Base-by-base conservation (phyloP, 176 grass and related monocot genomes). In the Triticum aestivum region DNA sequence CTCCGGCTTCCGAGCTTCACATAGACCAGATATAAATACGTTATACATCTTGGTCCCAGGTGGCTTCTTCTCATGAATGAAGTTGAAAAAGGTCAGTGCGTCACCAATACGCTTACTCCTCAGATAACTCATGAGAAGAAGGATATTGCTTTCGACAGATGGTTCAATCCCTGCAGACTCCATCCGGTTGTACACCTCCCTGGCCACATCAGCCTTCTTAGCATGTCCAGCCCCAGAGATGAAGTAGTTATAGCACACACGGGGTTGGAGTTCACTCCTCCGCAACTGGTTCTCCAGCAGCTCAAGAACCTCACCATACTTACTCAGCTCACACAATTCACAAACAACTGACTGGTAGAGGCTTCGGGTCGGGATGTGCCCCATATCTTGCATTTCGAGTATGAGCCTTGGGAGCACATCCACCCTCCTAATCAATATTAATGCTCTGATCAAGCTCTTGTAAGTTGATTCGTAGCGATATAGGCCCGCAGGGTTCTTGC, bases 361-460 rank as follows among this genome's bases (percentile, higher is more conserved):
- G 58, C 23, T 88, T 47, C 85, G 78, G 85, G 82, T 92, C 9
- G 97, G 97, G 61, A 85, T 27, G 32, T 98, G 97, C 14, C 92
- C 97, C 87, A 91, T 86, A 44, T 96, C 90, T 87, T 98, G 97
- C 97, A 98, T 98, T 86, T 98, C 90, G 45, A 98, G 86, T 63
- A 98, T 73, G 62, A 98, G 87, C 85, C 62, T 84, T 75, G 97
- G 97, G 26, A 96, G 88, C 61, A 82, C 81, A 78, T 96, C 94
- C 54, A 92, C 84, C 80, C 82, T 88, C 73, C 37, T 87, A 81
- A 94, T 82, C 41, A 91, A 75, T 81, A 95, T 84, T 30, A 92
- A 85, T 88, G 92, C 94, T 39, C 75, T 87, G 64, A 98, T 96
- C 72, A 98, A 85, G 87, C 91, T 98, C 86, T 82, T 89, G 63